Evolutionary conservation across 805 yeast genomes (phyloP), one percentile per base, ranked within the genome.

Genomic region (Starmerella bombi): DNA sequence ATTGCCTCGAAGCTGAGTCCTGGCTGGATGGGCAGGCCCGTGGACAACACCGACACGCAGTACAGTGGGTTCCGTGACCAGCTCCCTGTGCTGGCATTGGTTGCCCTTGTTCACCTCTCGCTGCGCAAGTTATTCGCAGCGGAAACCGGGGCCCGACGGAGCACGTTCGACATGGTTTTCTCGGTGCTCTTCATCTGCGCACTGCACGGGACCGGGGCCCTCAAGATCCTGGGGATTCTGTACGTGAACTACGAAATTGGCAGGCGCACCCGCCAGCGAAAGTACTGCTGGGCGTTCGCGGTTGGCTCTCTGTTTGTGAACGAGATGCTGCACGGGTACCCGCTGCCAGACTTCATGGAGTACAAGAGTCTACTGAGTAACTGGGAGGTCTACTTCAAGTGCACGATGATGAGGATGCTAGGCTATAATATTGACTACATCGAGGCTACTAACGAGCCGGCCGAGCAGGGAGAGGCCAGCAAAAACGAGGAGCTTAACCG

Each of bases 351-450:
- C 28, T 58, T 81, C 50, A 94, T 84, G 53, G 51, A 71, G 0
- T 78, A 71, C 50, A 69, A 70, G 36, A 96, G 97, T 1, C 69
- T 86, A 12, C 77, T 91, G 45, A 67, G 75, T 15, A 70, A 97
- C 52, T 91, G 99, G 99, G 96, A 91, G 56, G 96, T 91, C 3
- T 83, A 81, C 52, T 91, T 76, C 68, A 91, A 91, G 61, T 85
- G 93, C 60, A 79, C 94, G 1, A 63, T 88, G 44, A 67, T 91
- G 40, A 70, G 96, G 53, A 74, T 85, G 70, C 62, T 91, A 34
- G 82, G 94, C 44, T 91, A 70, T 59, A 80, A 82, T 48, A 56
- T 82, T 46, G 99, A 91, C 60, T 84, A 71, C 52, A 36, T 59
- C 22, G 46, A 50, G 21, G 54, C 56, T 9, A 17, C 12, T 27